Evolutionary conservation across 441 rosid genomes (phyloP).

Genomic region (Mallotus repandus): DNA sequence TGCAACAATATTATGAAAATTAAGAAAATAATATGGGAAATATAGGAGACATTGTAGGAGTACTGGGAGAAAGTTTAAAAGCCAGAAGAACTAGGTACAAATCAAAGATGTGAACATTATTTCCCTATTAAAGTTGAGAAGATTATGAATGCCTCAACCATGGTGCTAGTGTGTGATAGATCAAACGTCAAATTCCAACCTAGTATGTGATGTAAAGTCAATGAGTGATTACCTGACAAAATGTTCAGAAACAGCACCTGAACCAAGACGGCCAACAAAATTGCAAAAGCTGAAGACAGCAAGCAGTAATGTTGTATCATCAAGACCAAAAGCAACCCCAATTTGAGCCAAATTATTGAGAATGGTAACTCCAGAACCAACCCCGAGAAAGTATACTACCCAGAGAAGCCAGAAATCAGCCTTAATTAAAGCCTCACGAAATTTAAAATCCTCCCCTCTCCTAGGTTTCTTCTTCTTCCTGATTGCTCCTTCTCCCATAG

Average conservation of each 20-base stretch:
- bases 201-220: conserved; percentile 11
- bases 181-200: background rate
- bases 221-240: conserved; percentile 64
- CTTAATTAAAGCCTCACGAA: conserved; percentile 72
- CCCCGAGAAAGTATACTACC: conserved; percentile 79
- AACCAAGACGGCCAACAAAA: conserved; percentile 84
- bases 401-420: conserved; percentile 99
- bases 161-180: no score
- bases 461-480: conserved; percentile 79
- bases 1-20: conserved; percentile 27
- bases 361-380: conserved; percentile 86
- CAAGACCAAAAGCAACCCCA: conserved; percentile 55
- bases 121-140: no score
- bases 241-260: conserved; percentile 89
- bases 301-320: conserved; percentile 66
- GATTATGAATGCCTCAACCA: no score
- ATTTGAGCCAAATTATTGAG: conserved; percentile 96
- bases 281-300: conserved; percentile 84
- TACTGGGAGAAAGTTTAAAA: background rate
- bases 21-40: background rate
- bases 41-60: background rate
- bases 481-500: conserved; percentile 88
- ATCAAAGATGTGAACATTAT: no score
- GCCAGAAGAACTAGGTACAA: background rate
- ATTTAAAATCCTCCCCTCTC: conserved; percentile 92